Percentiles rank a stretch among this genome's conserved stretches.
Evolutionary conservation across 805 yeast species (phyloP).

Genomic region (Barnettozyma pratensis): DNA sequence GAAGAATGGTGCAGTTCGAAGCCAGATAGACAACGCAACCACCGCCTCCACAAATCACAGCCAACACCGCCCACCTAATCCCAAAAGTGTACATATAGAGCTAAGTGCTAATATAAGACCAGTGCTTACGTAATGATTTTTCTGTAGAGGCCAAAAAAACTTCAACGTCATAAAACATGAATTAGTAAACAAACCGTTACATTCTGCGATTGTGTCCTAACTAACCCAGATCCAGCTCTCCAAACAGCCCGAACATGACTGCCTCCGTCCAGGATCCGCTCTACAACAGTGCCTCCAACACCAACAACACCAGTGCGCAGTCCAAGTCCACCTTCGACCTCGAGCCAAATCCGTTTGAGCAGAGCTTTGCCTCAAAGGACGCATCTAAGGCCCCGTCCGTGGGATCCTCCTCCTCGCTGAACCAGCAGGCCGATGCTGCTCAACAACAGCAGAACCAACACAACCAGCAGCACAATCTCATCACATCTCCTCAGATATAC

Average conservation of each 20-base stretch:
- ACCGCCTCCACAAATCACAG: not conserved
- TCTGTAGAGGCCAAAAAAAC: not conserved
- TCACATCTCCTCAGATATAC: conserved; percentile 42
- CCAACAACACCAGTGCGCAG: not conserved
- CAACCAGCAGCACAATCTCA: not conserved
- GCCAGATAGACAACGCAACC: conserved; percentile 44
- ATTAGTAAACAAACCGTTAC: conserved; percentile 7
- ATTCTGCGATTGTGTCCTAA: not conserved
- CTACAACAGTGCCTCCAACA: not conserved
- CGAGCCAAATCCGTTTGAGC: conserved; percentile 95
- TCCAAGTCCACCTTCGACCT: conserved; percentile 50
- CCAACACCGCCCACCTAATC: not conserved
- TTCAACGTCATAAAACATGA: conserved; percentile 9
- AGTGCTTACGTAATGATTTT: not conserved
- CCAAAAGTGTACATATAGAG: too few relatives aligned
- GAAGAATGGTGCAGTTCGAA: conserved; percentile 90
- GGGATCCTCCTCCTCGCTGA: not conserved
- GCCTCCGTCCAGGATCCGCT: not conserved
- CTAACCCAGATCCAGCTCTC: not conserved
- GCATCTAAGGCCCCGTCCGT: conserved; percentile 22
- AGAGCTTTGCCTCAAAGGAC: conserved; percentile 76
- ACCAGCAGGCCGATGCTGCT: not conserved
- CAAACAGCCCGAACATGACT: not conserved
- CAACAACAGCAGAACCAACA: not conserved
- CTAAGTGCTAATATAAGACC: not conserved